These are phyloP conservation scores for Saxophila tyrrhenica DNA, from an alignment of 495 filamentous ascomycete species.

Conservation along the genomic window DNA sequence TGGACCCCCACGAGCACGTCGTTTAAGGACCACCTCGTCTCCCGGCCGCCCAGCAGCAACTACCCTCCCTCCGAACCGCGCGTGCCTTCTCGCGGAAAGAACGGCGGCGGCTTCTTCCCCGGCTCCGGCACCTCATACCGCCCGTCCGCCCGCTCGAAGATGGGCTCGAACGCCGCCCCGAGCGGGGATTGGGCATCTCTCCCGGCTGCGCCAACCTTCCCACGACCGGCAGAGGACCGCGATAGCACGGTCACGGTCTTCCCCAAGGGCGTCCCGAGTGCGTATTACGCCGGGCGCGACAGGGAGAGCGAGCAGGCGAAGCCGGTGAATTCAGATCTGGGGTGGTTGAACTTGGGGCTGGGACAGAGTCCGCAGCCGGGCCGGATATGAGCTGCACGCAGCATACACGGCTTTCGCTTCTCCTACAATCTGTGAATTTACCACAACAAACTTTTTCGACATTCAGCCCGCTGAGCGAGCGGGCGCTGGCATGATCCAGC, in stretches of 20 bases:
- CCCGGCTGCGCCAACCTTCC: neutral
- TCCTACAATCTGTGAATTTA: neutral
- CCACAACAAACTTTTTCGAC: neutral
- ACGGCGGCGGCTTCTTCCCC: conserved; percentile 23
- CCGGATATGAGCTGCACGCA: conserved; percentile 8
- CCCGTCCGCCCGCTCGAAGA: conserved; percentile 10
- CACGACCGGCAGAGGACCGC: conserved; percentile 14
- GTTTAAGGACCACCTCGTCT: conserved; percentile 26
- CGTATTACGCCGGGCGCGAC: conserved; percentile 18
- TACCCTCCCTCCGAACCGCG: conserved; percentile 38
- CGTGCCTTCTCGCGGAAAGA: conserved; percentile 16
- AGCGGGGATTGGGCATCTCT: neutral
- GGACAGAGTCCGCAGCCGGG: neutral
- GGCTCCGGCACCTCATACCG: conserved; percentile 18
- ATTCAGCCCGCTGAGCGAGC: neutral
- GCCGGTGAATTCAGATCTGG: conserved; percentile 26
- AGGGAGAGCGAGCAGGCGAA: neutral
- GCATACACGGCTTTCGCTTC: neutral
- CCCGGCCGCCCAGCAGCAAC: conserved; percentile 46
- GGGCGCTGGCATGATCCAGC: neutral
- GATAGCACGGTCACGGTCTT: conserved; percentile 31
- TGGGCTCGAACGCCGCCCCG: neutral
- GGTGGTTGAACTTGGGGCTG: conserved; percentile 31
- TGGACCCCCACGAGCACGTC: conserved; percentile 14
- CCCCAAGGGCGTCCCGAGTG: conserved; percentile 20